Evolutionary conservation across 2,329 filamentous ascomycete species (phyloP).

Genomic region (Penicillium psychrosexuale): DNA sequence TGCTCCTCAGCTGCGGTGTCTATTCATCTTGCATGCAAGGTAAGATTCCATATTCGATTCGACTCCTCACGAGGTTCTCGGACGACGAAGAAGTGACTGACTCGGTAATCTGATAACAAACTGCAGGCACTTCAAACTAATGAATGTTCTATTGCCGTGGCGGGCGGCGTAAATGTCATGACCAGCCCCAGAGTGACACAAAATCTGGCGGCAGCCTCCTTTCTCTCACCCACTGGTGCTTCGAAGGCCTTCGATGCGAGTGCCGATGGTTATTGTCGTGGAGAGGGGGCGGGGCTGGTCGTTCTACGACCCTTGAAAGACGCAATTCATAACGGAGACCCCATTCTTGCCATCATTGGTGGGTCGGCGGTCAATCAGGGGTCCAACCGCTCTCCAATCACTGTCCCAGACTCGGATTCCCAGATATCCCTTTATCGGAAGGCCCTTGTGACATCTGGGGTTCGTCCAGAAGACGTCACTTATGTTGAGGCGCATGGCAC

Average conservation of each 20-base stretch:
- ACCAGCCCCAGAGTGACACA: conserved; percentile 25
- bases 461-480: conserved; percentile 9
- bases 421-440: conserved; percentile 15
- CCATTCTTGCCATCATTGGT: conserved; percentile 21
- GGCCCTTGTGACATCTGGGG: neutral
- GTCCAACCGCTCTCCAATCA: conserved; percentile 17
- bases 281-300: conserved; percentile 22
- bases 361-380: conserved; percentile 22
- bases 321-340: conserved; percentile 20
- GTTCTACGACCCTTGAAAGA: conserved; percentile 20
- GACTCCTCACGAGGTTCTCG: too few relatives aligned
- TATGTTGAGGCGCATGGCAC: conserved; percentile 23
- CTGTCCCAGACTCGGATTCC: conserved; percentile 16
- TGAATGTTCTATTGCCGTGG: conserved; percentile 30
- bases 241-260: conserved; percentile 48
- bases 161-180: conserved; percentile 38
- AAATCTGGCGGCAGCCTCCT: conserved; percentile 36
- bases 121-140: conserved; percentile 15
- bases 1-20: conserved; percentile 44
- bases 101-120: too few relatives aligned
- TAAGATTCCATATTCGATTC: neutral
- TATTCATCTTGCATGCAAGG: conserved; percentile 25
- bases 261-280: conserved; percentile 29
- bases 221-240: conserved; percentile 46
- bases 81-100: too few relatives aligned